phyloP scores from a whole-genome alignment of 805 yeast species.

The Yarrowia sp. region DNA sequence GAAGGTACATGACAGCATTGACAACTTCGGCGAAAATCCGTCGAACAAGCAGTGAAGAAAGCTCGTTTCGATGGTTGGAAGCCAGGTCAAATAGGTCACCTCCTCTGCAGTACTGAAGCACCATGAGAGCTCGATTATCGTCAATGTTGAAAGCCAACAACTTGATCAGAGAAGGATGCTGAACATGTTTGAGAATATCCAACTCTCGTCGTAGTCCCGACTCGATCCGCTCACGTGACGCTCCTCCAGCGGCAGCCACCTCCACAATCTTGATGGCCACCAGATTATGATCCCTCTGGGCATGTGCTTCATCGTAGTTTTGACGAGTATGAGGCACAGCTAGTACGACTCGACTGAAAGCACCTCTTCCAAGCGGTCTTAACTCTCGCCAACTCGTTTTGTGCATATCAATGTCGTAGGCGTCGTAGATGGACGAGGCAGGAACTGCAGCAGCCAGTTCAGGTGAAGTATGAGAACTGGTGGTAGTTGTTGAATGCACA shows the following conservation, averaged over 20 bases:
- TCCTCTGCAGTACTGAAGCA: constrained; percentile 75
- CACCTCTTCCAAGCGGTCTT: constrained; percentile 42
- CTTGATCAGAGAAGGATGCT: constrained; percentile 69
- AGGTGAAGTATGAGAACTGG: not conserved
- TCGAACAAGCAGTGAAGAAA: constrained; percentile 52
- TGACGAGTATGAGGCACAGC: constrained; percentile 35
- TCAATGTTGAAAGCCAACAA: constrained; percentile 46
- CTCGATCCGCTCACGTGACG: constrained; percentile 53
- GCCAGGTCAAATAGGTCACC: constrained; percentile 79
- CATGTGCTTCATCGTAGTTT: constrained; percentile 32
- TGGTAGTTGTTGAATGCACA: not conserved
- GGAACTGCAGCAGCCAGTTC: not conserved
- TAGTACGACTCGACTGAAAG: constrained; percentile 43
- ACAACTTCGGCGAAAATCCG: constrained; percentile 70
- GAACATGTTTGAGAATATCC: constrained; percentile 50
- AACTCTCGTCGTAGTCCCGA: constrained; percentile 71
- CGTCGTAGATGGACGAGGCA: constrained; percentile 33
- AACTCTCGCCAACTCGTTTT: constrained; percentile 38
- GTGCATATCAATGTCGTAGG: constrained; percentile 34
- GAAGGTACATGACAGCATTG: constrained; percentile 70
- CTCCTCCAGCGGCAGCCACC: constrained; percentile 43
- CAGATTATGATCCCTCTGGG: constrained; percentile 32
- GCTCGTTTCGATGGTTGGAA: constrained; percentile 42
- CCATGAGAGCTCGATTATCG: constrained; percentile 48
- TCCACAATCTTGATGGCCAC: constrained; percentile 73